Base-by-base conservation (phyloP, 169 alveolate genomes). In the Plasmodium knowlesi region DNA sequence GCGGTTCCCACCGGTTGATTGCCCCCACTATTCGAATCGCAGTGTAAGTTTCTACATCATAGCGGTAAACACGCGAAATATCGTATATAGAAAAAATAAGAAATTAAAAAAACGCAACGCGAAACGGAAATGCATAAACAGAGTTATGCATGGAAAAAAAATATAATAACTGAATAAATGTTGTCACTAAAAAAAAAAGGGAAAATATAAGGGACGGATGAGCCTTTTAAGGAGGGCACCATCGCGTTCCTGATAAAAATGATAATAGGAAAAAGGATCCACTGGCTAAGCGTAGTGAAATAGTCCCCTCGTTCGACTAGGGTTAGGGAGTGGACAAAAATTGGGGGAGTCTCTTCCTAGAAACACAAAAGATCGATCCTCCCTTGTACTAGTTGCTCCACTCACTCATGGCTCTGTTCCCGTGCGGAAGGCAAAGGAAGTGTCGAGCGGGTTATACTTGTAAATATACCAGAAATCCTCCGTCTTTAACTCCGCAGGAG, bases 391-490 rank as follows among this genome's bases (percentile, higher is more conserved):
- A 16, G 61, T 50, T 10, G 1, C 46, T 25, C 46, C 46, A 22
- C 25, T 0, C 54, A 22, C 61, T 86, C 79, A 86, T 25, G 93
- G 93, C 50, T 86, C 93, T 41, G 86, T 86, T 22, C 93, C 93
- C 30, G 93, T 86, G 79, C 93, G 57, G 53, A 73, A 32, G 14
- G 82, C 78, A 86, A 86, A 86, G 32, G 93, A 76, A 28, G 84
- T 86, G 73, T 76, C 93, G 25, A 86, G 80, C 25, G 93, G 93
- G 43, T 86, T 86, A 19, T 86, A 86, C 19, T 86, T 53, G 50
- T 86, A 86, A 10, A 86, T 86, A 46, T 86, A 86, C 93, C 93
- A 86, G 70, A 74, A 86, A 54, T 76, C 86, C 41, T 86, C 82
- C 41, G 93, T 86, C 80, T 86, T 74, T 25, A 74, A 30, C 71